Conservation (phyloP, 306 rosid genomes). For the Elaeagnus macrophylla region DNA sequence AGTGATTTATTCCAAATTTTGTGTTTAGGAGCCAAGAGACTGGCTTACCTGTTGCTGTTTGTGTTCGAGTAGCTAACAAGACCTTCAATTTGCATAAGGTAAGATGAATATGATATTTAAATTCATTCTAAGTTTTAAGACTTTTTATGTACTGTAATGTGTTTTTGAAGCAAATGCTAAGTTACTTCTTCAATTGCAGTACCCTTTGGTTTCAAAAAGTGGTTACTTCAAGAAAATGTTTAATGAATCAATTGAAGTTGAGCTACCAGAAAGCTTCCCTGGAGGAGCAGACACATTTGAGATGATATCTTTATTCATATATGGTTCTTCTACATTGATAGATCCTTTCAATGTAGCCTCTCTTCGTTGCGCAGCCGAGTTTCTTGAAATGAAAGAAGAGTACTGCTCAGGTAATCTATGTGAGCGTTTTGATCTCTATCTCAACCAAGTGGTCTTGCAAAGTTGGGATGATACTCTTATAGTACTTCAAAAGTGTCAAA, state of each 20-base stretch:
- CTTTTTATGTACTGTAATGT: not conserved
- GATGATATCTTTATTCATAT: constrained; percentile 63
- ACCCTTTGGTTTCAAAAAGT: constrained; percentile 60
- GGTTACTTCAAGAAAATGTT: constrained; percentile 67
- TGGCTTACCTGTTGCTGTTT: constrained; percentile 65
- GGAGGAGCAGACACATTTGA: constrained; percentile 82
- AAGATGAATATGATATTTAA: not conserved
- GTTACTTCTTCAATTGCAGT: constrained; percentile 29
- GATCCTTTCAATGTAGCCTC: constrained; percentile 77
- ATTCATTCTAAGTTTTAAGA: not conserved
- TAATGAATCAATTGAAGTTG: constrained; percentile 45
- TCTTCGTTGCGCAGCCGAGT: constrained; percentile 74
- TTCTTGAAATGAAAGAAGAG: constrained; percentile 80
- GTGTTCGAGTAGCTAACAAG: constrained; percentile 48
- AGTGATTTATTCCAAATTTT: constrained; percentile 9
- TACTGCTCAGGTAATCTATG: constrained; percentile 55
- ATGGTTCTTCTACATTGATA: constrained; percentile 63
- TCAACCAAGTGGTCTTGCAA: constrained; percentile 77
- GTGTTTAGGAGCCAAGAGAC: constrained; percentile 78
- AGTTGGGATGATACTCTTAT: constrained; percentile 87
- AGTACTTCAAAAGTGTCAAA: constrained; percentile 67
- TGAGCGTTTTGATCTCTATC: constrained; percentile 61
- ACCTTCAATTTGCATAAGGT: constrained; percentile 71
- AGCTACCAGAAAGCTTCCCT: constrained; percentile 62
- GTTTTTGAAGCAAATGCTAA: not conserved